Conservation (phyloP, 208 protist species). For the Leishmania lainsoni region DNA sequence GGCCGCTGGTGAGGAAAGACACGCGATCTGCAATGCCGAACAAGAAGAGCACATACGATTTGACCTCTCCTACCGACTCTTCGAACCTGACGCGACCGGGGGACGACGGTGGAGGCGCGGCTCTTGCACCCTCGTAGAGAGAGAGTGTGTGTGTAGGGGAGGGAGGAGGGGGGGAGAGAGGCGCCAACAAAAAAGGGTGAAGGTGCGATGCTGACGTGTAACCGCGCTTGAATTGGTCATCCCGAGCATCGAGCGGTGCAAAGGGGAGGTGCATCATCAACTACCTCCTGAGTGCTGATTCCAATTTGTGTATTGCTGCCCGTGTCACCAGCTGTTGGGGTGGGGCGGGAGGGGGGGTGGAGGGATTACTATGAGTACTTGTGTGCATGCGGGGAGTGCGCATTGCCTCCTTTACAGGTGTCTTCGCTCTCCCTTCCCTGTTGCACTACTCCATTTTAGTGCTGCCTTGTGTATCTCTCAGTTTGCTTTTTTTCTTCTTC, state of each 20-base stretch:
- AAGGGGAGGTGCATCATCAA: background rate
- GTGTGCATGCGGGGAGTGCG: background rate
- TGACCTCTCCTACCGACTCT: background rate
- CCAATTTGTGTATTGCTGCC: background rate
- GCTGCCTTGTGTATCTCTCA: background rate
- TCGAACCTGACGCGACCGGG: background rate
- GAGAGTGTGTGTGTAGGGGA: background rate
- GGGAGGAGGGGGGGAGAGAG: background rate
- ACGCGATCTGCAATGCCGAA: background rate
- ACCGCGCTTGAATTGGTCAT: background rate
- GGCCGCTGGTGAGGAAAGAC: constrained; percentile 18
- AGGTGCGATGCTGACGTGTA: background rate
- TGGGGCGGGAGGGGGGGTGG: too few relatives aligned
- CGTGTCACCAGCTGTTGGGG: background rate
- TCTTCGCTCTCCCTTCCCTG: background rate
- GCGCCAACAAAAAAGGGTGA: too few relatives aligned
- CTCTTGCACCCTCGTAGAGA: background rate
- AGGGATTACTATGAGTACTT: background rate
- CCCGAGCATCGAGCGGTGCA: background rate
- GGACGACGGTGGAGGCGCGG: background rate
- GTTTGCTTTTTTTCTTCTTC: background rate
- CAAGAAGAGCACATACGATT: background rate
- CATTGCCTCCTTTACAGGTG: background rate
- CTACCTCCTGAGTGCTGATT: background rate
- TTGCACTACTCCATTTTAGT: background rate